Percentiles rank a stretch among this genome's conserved stretches.
These are phyloP conservation scores for Syzygium syzygioides DNA, from an alignment of 441 rosid species.

Conservation along the genomic window DNA sequence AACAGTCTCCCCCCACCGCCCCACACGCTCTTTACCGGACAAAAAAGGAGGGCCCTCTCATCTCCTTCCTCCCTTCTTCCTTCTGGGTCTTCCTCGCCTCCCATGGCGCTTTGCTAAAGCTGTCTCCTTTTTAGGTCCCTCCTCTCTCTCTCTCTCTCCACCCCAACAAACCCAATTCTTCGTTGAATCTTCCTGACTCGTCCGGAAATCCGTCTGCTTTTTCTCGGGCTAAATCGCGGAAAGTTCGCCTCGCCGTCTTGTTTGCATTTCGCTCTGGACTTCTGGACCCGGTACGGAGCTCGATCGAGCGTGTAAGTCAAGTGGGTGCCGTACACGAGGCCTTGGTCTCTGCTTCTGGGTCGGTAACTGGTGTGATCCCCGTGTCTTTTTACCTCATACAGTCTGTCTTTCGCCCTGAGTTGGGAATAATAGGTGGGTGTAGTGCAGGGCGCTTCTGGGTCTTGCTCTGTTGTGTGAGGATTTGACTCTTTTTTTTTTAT, in stretches of 20 bases:
- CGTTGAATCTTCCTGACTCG: not conserved
- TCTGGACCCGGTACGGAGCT: not conserved
- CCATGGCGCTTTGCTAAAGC: not conserved
- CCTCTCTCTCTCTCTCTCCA: not conserved
- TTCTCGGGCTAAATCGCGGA: not conserved
- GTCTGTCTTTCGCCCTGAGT: not conserved
- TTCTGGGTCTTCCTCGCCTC: not conserved
- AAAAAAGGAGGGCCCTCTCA: not conserved
- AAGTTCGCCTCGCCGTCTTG: not conserved
- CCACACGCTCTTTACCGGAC: not conserved
- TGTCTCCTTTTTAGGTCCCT: not conserved
- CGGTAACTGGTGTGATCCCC: not conserved
- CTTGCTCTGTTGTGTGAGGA: not conserved
- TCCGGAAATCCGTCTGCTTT: not conserved
- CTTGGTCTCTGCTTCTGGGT: not conserved
- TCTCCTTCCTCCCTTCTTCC: not conserved
- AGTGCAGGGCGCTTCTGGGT: not conserved
- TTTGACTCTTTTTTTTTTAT: not conserved
- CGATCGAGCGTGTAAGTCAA: not conserved
- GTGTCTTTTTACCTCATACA: not conserved
- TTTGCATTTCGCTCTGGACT: not conserved
- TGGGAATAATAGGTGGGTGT: not conserved
- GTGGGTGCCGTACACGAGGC: not conserved
- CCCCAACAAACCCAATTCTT: not conserved
- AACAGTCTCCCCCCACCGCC: not conserved